These are phyloP conservation scores for Plasmodium inui DNA, from an alignment of 169 alveolate species.

Conservation along the genomic window DNA sequence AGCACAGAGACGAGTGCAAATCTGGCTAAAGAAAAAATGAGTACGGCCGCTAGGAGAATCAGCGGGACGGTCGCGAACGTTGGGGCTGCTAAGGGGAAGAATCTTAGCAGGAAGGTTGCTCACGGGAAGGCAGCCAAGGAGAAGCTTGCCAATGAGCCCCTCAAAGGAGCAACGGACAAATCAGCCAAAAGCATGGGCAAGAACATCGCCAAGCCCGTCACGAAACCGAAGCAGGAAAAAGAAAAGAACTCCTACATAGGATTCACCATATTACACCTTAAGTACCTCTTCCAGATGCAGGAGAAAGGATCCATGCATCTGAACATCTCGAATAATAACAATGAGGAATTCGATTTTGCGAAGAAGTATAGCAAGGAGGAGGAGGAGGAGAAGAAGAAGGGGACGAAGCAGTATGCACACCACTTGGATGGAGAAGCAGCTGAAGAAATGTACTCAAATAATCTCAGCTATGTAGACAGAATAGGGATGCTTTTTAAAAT, in stretches of 20 bases:
- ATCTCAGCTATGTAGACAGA: slow-evolving; percentile 36
- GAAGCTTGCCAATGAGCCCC: background rate
- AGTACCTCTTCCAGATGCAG: slow-evolving; percentile 32
- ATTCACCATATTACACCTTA: slow-evolving; percentile 46
- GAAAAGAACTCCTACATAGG: slow-evolving; percentile 48
- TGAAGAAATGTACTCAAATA: background rate
- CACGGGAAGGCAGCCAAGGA: background rate
- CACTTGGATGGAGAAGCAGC: background rate
- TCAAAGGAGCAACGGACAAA: background rate
- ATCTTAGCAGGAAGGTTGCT: background rate
- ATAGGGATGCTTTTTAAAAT: slow-evolving; percentile 39
- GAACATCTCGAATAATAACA: slow-evolving; percentile 45
- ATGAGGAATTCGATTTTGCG: slow-evolving; percentile 22
- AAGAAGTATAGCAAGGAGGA: slow-evolving; percentile 19
- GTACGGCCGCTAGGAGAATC: background rate
- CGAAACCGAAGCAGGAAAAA: background rate
- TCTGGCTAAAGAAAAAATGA: background rate
- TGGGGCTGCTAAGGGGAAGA: background rate
- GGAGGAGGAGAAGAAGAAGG: slow-evolving; percentile 15
- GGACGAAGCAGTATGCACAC: slow-evolving; percentile 20
- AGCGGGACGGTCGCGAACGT: background rate
- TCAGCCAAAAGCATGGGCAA: background rate
- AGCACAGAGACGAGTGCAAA: background rate
- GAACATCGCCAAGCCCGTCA: background rate
- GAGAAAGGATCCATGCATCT: slow-evolving; percentile 41